phyloP scores from a whole-genome alignment of 2,329 filamentous ascomycete genomes.

The Bipolaris zeicola region DNA sequence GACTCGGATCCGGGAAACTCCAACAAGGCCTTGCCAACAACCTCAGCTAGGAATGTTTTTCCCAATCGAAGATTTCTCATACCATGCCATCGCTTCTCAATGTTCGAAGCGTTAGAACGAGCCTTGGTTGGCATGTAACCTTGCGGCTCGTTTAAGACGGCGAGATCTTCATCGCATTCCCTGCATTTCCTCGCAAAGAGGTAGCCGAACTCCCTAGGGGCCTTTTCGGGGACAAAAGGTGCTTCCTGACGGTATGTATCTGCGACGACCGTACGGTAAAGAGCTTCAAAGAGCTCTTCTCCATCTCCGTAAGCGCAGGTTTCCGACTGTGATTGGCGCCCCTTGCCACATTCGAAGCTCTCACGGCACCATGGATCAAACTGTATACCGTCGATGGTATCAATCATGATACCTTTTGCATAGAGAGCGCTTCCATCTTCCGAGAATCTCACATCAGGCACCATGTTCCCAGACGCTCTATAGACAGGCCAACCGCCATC shows the following conservation, averaged over 20 bases:
- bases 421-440: neutral
- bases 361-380: neutral
- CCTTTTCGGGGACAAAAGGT: neutral
- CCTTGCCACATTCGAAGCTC: neutral
- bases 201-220: neutral
- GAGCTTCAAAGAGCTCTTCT: neutral
- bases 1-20: neutral
- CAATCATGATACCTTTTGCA: neutral
- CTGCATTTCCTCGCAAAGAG: neutral
- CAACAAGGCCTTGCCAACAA: neutral
- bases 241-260: neutral
- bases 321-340: neutral
- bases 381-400: neutral
- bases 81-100: neutral
- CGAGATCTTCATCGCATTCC: neutral
- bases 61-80: neutral
- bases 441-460: neutral
- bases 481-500: neutral
- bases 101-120: neutral
- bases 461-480: neutral
- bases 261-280: neutral
- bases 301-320: neutral
- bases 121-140: neutral
- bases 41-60: neutral
- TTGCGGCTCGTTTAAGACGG: neutral